These are phyloP conservation scores for Lipomyces japonicus DNA, from an alignment of 805 yeast species.

Conservation along the genomic window DNA sequence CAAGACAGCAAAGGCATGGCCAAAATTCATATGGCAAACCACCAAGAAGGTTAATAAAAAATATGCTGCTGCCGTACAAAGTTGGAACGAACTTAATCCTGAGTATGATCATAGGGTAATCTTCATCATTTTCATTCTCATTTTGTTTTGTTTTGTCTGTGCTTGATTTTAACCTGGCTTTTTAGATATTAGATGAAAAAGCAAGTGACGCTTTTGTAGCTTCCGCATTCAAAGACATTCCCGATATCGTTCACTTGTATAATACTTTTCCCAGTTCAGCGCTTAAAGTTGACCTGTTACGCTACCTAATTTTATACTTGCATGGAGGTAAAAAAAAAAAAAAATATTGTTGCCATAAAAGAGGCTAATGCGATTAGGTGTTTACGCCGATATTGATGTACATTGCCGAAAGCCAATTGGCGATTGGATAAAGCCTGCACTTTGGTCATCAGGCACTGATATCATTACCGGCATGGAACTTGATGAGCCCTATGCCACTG, in stretches of 20 bases:
- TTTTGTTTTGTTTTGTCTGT: too few relatives aligned
- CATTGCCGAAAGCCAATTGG: constrained; percentile 26
- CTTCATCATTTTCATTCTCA: neutral
- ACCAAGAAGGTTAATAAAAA: constrained; percentile 2
- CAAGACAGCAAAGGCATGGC: constrained; percentile 13
- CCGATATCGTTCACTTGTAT: constrained; percentile 22
- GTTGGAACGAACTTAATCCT: constrained; percentile 20
- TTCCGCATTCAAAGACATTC: constrained; percentile 7
- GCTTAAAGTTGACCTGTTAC: constrained; percentile 24
- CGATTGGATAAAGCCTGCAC: constrained; percentile 15
- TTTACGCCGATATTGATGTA: constrained; percentile 28
- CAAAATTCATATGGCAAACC: constrained; percentile 21
- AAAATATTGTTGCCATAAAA: neutral
- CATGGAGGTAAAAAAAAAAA: constrained; percentile 15
- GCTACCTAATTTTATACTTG: constrained; percentile 26
- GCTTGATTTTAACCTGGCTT: neutral
- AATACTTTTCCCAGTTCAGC: constrained; percentile 15
- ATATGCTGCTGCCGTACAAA: constrained; percentile 13
- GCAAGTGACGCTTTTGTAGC: constrained; percentile 14
- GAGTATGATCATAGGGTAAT: constrained; percentile 18
- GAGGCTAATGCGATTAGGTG: constrained; percentile 1
- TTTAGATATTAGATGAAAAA: constrained; percentile 15
- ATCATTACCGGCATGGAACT: constrained; percentile 23
- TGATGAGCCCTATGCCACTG: constrained; percentile 25
- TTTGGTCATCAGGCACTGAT: constrained; percentile 20